Base-by-base conservation (phyloP, 106 monocot species). In the Phalaenopsis equestris region DNA sequence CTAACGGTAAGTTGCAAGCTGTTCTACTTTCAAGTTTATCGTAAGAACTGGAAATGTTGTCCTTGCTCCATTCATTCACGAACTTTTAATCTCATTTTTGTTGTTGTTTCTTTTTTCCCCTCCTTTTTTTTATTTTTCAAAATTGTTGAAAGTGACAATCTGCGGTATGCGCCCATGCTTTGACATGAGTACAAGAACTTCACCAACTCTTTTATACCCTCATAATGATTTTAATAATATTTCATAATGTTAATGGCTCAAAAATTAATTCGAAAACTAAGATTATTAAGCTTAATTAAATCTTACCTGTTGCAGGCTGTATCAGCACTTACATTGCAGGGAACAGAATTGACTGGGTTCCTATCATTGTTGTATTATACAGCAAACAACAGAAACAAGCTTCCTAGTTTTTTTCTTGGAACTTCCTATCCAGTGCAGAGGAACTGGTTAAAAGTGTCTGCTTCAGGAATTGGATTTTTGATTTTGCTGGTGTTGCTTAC, bases 361-460 rank as follows among this genome's bases (percentile, higher is more conserved):
- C 73, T 91, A 6, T 23, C 79, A 49, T 80, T 98, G 14, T 77
- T 98, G 48, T 76, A 87, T 52, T 87, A 85, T 75, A 85, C 87
- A 36, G 79, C 85, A 49, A 86, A 82, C 65, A 64, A 72, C 43
- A 46, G 80, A 19, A 73, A 76, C 37, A 72, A 75, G 16, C 8
- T 90, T 83, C 79, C 83, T 36, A 23, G 75, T 17, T 87, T 86
- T 80, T 84, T 97, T 73, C 19, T 42, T 11, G 67, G 70, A 73
- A 85, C 81, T 23, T n/a, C 67, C 56, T 67, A 56, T 84, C 65
- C 80, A 80, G 76, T 80, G 75, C 64, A 76, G 74, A 88, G 91
- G 79, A 88, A 73, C 76, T 89, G 85, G 90, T 39, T 94, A 52
- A 90, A 78, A 73, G 86, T 87, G 43, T 82, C 88, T 47, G 77